Base-by-base conservation (phyloP, 768 basidiomycete species). In the Leucocoprinus leucothites region DNA sequence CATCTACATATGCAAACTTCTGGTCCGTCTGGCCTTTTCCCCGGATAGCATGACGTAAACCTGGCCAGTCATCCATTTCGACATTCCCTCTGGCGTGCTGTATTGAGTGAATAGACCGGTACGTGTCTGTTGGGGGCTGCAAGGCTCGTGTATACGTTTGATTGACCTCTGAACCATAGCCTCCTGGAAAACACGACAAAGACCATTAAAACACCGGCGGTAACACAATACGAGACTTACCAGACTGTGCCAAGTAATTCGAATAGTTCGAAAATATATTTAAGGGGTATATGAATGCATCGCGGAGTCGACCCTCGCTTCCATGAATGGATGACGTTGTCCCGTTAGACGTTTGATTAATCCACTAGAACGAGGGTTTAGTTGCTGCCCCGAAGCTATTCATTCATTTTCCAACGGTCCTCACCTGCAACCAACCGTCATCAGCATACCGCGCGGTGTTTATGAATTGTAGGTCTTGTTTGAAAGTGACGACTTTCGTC, bases 221-320 rank as follows among this genome's bases (percentile, higher is more conserved):
- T 43, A 31, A 16, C 45, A 44, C 26, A 49, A 6, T 57, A 35
- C 36, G 36, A 38, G 18, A 50, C 65, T 57, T 43, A 68, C 69
- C 67, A 34, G 64, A 67, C 47, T 65, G 57, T 36, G 60, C 56
- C 19, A 56, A 60, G 54, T 62, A 69, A 9, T 65, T 62, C 6
- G 65, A 65, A 52, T 69, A 69, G 55, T 69, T 69, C 31, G 68
- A 69, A 49, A 67, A 67, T 1, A 69, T 61, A 14, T 47, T 53
- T 22, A 85, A 53, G 0, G 85, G 85, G 57, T 79, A 86, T 5
- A 67, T 67, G 65, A 85, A 84, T 11, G 69, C 61, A 64, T 86
- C 84, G n/a, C 68, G 53, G 16, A 84, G 62, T 1, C 68, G 62
- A 16, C 70, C 56, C 3, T 71, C 65, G 2, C 74, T 78, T 53